Evolutionary conservation across 768 basidiomycete genomes (phyloP), one percentile per base, ranked within the genome.

Genomic region (Tulasnella sp.): DNA sequence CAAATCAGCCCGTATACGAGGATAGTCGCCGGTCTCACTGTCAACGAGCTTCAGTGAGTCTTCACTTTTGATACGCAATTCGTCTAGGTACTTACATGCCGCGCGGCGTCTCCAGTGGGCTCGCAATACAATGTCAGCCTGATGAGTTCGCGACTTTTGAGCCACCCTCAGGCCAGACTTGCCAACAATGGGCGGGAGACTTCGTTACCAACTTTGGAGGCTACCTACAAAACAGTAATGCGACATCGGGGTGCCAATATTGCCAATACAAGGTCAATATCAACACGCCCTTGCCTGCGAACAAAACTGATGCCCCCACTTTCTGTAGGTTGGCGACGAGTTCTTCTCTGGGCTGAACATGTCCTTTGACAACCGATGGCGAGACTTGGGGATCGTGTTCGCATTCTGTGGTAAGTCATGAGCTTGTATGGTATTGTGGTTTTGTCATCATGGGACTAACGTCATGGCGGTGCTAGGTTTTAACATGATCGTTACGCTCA

Each of bases 81-180:
- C 41, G 41, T 43, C 11, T n/a, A 43, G 10, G 41, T 10, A 10
- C 48, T 49, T 11, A 49, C 24, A 22, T 19, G 17, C 53, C 41
- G 10, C 10, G 2, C 29, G 4, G 10, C 24, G 51, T 30, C 51
- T 4, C n/a, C 24, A 56, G 57, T 29, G 87, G 82, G 9, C 74
- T 90, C 19, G 63, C 66, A 0, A 84, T 92, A 61, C 67, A 59
- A 19, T 88, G 90, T 73, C 76, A 79, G 21, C 64, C 73, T 0
- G 79, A 80, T 60, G 92, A 94, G 66, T 88, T 85, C 66, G 73
- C 78, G 11, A 63, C 76, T 4, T 89, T 93, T 73, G 70, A 78
- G 57, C 86, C 91, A 1, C 89, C 91, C 0, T 62, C 74, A 1
- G 84, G 83, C 2, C 80, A 90, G 68, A 87, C 83, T 0, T 94